Evolutionary conservation across 768 basidiomycete genomes (phyloP), one percentile per base, ranked within the genome.

Genomic region (Multifurca ochricompacta): DNA sequence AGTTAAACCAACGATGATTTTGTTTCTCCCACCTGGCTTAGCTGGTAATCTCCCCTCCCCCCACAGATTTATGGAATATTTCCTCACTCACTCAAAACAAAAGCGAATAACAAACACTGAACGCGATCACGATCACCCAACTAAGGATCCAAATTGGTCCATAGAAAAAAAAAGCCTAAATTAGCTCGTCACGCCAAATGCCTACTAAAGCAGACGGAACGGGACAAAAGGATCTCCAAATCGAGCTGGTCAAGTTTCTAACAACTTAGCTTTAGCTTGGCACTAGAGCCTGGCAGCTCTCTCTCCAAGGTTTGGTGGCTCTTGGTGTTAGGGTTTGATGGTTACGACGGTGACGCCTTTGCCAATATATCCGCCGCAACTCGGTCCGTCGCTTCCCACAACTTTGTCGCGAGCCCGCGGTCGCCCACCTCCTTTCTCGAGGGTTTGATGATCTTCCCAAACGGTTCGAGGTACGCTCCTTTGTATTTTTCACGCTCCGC

Each of bases 151-250:
- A 43, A 30, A 49, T 43, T 4, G 13, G 41, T 31, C 5, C 19
- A 2, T 2, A 35, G 42, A n/a, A 36, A 49, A 36, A 18, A 56
- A 51, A 50, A 50, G 48, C 35, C 54, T 56, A 56, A 56, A 45
- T 27, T 56, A 34, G 43, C 13, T 8, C 27, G 9, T 31, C 54
- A 56, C 54, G 54, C n/a, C n/a, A n/a, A n/a, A n/a, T 40, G 54
- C n/a, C 1, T n/a, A 13, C 35, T 31, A n/a, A 44, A 19, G 6
- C 16, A 25, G n/a, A n/a, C n/a, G n/a, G n/a, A n/a, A n/a, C n/a
- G n/a, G 9, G 54, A 56, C 54, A 56, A 56, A 51, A 49, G 54
- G 54, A 56, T 46, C 13, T 2, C 54, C 54, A 50, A 40, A 56
- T 27, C 18, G n/a, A 10, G 52, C 10, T 3, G 7, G 25, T n/a